phyloP scores from a whole-genome alignment of 1,284 basidiomycete species.

The Ceratobasidium sp. region DNA sequence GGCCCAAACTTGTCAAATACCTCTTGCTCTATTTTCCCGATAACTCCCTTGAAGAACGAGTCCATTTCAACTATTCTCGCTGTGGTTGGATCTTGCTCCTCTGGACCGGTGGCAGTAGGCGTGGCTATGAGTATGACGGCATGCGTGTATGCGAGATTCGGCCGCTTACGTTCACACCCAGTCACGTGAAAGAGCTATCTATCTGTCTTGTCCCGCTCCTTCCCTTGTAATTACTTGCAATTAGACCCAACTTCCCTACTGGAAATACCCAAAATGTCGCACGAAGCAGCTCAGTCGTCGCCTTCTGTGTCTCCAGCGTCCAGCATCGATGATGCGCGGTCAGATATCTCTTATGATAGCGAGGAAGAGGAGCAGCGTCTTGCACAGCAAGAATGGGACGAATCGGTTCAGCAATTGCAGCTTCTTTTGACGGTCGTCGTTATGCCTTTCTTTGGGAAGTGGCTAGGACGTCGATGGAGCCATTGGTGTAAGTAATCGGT shows the following conservation, averaged over 20 bases:
- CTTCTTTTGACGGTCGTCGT: slow-evolving; percentile 82
- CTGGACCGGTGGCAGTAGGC: too few relatives aligned
- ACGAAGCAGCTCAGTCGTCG: slow-evolving; percentile 10
- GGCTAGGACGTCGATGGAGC: slow-evolving; percentile 85
- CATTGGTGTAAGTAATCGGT: slow-evolving; percentile 73
- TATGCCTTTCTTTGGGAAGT: slow-evolving; percentile 88
- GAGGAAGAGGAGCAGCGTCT: slow-evolving; percentile 70
- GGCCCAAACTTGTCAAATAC: slow-evolving; percentile 15
- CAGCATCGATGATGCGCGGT: slow-evolving; percentile 35
- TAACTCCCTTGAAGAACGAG: slow-evolving; percentile 16
- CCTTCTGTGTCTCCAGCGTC: slow-evolving; percentile 36
- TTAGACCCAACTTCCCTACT: neutral
- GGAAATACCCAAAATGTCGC: neutral
- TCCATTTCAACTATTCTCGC: neutral
- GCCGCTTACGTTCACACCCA: neutral
- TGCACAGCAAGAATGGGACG: slow-evolving; percentile 92
- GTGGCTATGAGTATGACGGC: slow-evolving; percentile 7
- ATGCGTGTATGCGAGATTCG: slow-evolving; percentile 31
- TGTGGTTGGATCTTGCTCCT: neutral
- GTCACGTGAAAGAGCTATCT: slow-evolving; percentile 21
- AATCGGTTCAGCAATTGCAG: slow-evolving; percentile 84
- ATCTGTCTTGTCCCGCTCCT: neutral
- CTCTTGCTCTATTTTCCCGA: slow-evolving; percentile 29
- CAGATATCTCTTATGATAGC: slow-evolving; percentile 33
- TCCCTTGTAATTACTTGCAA: neutral